Percentiles rank a stretch among this genome's conserved stretches.
Evolutionary conservation across 495 filamentous ascomycete species (phyloP).

Genomic region (Terfezia boudieri): DNA sequence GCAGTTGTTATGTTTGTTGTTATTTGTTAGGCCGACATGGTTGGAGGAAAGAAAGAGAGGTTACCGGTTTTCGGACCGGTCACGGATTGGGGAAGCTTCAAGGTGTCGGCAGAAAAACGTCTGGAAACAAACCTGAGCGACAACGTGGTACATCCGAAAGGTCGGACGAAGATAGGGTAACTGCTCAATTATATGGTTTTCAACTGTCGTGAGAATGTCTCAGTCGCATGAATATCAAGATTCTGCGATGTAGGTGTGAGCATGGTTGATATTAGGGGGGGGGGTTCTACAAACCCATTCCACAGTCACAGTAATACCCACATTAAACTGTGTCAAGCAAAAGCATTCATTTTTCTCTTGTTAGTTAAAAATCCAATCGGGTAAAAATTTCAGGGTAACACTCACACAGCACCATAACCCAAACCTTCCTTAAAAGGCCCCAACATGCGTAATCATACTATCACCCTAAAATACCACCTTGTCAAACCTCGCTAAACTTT

Average conservation of each 20-base stretch:
- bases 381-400: neutral
- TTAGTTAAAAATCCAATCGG: slow-evolving; percentile 28
- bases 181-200: neutral
- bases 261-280: slow-evolving; percentile 13
- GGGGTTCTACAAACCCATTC: slow-evolving; percentile 30
- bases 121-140: too few species aligned
- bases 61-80: too few species aligned
- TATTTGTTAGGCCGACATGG: too few species aligned
- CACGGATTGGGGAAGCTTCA: too few species aligned
- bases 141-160: slow-evolving; percentile 12
- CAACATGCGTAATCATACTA: slow-evolving; percentile 34
- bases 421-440: slow-evolving; percentile 28
- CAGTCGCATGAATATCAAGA: slow-evolving; percentile 22
- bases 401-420: slow-evolving; percentile 27
- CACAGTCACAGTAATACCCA: slow-evolving; percentile 17
- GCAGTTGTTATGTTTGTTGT: too few species aligned
- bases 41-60: too few species aligned
- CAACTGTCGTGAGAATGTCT: slow-evolving; percentile 19
- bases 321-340: slow-evolving; percentile 32
- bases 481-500: slow-evolving; percentile 26
- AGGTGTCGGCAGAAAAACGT: too few species aligned
- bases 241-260: slow-evolving; percentile 20
- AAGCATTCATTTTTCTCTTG: slow-evolving; percentile 30
- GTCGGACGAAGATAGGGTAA: slow-evolving; percentile 3
- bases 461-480: slow-evolving; percentile 28